Conservation (phyloP, 345 rosid species). For the Eucalyptus victrix region DNA sequence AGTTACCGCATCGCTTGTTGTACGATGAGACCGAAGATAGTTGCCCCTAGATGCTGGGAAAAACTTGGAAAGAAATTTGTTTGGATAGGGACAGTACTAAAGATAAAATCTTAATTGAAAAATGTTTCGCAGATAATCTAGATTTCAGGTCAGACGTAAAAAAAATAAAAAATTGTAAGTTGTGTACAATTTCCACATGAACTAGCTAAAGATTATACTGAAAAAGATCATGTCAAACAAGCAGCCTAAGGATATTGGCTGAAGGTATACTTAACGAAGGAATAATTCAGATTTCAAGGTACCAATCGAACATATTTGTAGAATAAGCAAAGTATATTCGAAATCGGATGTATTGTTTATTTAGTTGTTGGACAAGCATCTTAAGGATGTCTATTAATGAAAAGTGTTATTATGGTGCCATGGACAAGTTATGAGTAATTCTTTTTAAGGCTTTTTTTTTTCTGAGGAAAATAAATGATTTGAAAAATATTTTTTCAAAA, state of each 20-base stretch:
- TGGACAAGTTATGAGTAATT: background rate
- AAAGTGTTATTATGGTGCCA: background rate
- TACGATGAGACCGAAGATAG: background rate
- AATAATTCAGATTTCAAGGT: background rate
- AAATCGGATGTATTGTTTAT: background rate
- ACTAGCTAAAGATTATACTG: background rate
- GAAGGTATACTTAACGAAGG: background rate
- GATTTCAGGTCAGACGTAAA: background rate
- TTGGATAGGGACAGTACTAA: background rate
- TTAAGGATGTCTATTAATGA: background rate
- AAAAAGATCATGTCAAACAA: background rate
- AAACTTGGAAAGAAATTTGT: background rate
- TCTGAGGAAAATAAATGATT: too few relatives aligned
- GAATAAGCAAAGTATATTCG: background rate
- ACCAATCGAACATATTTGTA: background rate
- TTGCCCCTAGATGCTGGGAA: background rate
- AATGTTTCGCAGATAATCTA: background rate
- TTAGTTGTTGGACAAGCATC: background rate
- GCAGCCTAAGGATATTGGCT: background rate
- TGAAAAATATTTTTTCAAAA: background rate
- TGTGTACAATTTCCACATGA: background rate
- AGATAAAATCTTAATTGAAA: background rate
- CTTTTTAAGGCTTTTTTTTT: background rate
- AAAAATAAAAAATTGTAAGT: background rate
- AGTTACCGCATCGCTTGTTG: background rate